Conservation (phyloP, 352 stramenopile species). For the Phytophthora podocarpi region DNA sequence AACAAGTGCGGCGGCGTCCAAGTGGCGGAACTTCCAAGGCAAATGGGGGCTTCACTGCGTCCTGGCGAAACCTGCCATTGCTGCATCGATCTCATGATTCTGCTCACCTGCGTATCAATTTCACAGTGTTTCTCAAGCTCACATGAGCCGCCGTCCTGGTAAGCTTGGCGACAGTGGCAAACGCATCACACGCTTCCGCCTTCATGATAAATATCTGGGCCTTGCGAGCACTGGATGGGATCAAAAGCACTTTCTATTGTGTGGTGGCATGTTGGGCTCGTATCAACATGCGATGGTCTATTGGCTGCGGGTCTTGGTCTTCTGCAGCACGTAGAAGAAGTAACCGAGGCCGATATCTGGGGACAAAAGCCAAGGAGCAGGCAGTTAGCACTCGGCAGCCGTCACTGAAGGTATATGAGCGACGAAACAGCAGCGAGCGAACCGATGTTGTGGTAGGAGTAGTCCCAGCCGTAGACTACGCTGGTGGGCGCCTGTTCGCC, state of each 20-base stretch:
- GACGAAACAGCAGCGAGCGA: neutral
- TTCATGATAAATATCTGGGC: too few relatives aligned
- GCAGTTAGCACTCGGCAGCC: slow-evolving; percentile 1
- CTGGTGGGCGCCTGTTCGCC: slow-evolving; percentile 36
- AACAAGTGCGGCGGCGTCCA: too few relatives aligned
- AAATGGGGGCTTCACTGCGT: too few relatives aligned
- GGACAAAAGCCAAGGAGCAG: neutral
- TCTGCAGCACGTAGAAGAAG: slow-evolving; percentile 66
- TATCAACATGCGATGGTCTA: neutral
- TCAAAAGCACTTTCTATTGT: slow-evolving; percentile 15
- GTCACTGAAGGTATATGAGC: neutral
- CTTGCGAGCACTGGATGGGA: neutral
- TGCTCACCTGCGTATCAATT: too few relatives aligned
- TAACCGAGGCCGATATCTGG: slow-evolving; percentile 62
- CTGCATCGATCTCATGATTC: too few relatives aligned
- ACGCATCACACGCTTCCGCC: too few relatives aligned
- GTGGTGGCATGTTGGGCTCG: neutral
- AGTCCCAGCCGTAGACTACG: slow-evolving; percentile 51
- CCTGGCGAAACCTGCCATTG: too few relatives aligned
- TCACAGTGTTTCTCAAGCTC: too few relatives aligned
- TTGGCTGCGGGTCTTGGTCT: slow-evolving; percentile 25
- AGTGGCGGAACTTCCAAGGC: too few relatives aligned
- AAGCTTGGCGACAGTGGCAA: too few relatives aligned
- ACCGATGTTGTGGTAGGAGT: slow-evolving; percentile 62
- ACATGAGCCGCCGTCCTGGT: too few relatives aligned